Evolutionary conservation across 331 rosid genomes (phyloP).

Genomic region (Erythrophleum ivorense): DNA sequence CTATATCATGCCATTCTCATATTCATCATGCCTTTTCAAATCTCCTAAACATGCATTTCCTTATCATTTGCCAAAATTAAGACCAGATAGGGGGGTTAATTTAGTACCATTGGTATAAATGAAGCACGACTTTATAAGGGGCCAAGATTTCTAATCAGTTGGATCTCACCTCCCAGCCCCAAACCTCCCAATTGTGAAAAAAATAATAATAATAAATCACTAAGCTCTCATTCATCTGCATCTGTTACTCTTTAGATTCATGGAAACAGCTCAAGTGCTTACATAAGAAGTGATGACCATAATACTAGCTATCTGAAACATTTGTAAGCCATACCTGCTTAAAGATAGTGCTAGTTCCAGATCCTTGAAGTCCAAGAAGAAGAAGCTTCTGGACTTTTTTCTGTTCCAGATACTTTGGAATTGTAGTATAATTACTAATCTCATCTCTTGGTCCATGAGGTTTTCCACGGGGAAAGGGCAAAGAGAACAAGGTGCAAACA

Average conservation of each 20-base stretch:
- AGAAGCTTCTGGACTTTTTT: conserved; percentile 90
- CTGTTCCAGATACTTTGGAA: conserved; percentile 87
- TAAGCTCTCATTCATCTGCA: conserved; percentile 21
- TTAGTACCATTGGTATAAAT: conserved; percentile 13
- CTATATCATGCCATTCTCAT: conserved; percentile 3
- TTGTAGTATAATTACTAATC: conserved; percentile 78
- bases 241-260: background rate
- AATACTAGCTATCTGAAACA: background rate
- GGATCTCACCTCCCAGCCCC: conserved; percentile 12
- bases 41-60: background rate
- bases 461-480: conserved; percentile 89
- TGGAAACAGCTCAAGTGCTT: conserved; percentile 29
- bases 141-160: background rate
- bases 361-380: conserved; percentile 91
- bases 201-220: background rate
- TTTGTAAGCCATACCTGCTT: conserved; percentile 72
- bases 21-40: background rate
- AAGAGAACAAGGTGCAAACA: conserved; percentile 74
- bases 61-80: conserved; percentile 12
- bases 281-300: conserved; percentile 1
- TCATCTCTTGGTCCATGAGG: conserved; percentile 82
- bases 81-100: background rate
- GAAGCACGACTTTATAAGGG: background rate
- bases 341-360: conserved; percentile 98
- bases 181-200: background rate